These are phyloP conservation scores for Mercurialis annua DNA, from an alignment of 345 rosid genomes.

Conservation along the genomic window DNA sequence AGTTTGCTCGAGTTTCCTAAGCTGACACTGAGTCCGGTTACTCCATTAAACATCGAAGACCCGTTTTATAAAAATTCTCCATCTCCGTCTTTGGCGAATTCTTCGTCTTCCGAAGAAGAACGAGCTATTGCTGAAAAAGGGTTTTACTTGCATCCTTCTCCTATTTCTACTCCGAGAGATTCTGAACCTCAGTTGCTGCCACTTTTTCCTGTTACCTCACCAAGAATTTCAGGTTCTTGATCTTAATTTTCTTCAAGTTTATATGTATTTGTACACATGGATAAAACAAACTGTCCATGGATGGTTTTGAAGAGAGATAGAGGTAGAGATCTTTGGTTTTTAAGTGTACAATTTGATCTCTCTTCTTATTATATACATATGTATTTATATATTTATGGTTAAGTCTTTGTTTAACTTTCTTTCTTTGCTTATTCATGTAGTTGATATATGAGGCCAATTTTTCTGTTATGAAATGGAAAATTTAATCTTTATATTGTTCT, in stretches of 20 bases:
- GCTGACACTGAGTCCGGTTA: slow-evolving; percentile 80
- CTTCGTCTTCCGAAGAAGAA: slow-evolving; percentile 30
- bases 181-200: slow-evolving; percentile 35
- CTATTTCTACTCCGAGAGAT: slow-evolving; percentile 32
- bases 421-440: slow-evolving; percentile 7
- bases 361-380: slow-evolving; percentile 13
- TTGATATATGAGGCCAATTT: too few species aligned
- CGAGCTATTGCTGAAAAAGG: slow-evolving; percentile 37
- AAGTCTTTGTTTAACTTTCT: slow-evolving; percentile 21
- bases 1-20: slow-evolving; percentile 91
- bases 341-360: slow-evolving; percentile 48
- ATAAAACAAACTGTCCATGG: slow-evolving; percentile 7
- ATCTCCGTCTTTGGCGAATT: slow-evolving; percentile 51
- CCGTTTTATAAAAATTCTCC: slow-evolving; percentile 64
- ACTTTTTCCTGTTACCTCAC: slow-evolving; percentile 42
- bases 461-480: too few species aligned
- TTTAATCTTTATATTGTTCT: slow-evolving; percentile 5
- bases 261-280: slow-evolving; percentile 11
- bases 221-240: slow-evolving; percentile 24
- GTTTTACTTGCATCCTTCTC: slow-evolving; percentile 43
- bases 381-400: slow-evolving; percentile 20
- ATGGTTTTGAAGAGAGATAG: slow-evolving; percentile 15
- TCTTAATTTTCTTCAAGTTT: not conserved
- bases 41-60: slow-evolving; percentile 71
- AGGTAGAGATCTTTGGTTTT: slow-evolving; percentile 26